Base-by-base conservation (phyloP, 495 filamentous ascomycete species). In the Astrothelium macrocarpum region DNA sequence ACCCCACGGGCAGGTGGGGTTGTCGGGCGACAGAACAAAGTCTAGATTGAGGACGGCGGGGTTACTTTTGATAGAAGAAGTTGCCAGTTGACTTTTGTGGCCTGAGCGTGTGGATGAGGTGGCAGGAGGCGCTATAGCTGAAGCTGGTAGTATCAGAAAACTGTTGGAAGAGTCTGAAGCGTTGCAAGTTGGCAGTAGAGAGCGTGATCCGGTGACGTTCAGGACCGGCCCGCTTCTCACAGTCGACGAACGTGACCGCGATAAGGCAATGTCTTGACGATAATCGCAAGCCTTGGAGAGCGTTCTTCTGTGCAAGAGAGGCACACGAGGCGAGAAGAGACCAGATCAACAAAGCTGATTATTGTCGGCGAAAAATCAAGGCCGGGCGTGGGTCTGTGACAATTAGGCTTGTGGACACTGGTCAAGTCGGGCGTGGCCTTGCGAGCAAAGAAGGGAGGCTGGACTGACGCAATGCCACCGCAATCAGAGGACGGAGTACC, bases 1-100 rank as follows among this genome's bases (percentile, higher is more conserved):
- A 56, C 49, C 49, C 49, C 49, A 56, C 49, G 25, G 49, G 20
- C 5, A 56, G 49, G 49, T 56, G 49, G 49, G 49, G 49, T 56
- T 56, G 49, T 56, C 49, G 49, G 49, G 16, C 49, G 49, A 29
- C 20, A 5, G 49, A 56, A 25, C n/a, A 56, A 56, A 5, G 23
- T 56, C 49, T 56, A 25, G 9, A 10, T 9, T 28, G 49, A 29
- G 20, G 49, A 56, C 16, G 49, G 49, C 25, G 5, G 11, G 12
- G 49, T 29, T 5, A 56, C 7, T 26, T 56, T 56, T 29, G 20
- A 10, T 4, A 29, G 16, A 29, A 56, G 29, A 29, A 56, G 49
- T 56, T n/a, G 25, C 23, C 20, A 20, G 12, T 28, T 56, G 29
- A 28, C 20, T 2, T 56, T n/a, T 9, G 49, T 56, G 49, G 49